phyloP scores from a whole-genome alignment of 2,329 filamentous ascomycete genomes.

The Phialophora tarda region DNA sequence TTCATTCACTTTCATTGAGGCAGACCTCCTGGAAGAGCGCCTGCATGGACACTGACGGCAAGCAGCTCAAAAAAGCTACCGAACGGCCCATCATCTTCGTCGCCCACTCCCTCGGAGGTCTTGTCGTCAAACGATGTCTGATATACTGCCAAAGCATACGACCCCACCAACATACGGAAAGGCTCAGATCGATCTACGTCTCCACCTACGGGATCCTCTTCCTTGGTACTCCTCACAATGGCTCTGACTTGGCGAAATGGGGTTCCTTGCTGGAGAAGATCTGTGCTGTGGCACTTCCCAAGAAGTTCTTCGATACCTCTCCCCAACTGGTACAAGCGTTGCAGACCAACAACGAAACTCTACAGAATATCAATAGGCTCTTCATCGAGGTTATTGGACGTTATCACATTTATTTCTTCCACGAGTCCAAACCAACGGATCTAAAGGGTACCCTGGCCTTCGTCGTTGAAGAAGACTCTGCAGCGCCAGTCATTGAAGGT shows the following conservation, averaged over 20 bases:
- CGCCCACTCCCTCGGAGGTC: constrained; percentile 74
- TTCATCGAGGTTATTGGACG: constrained; percentile 74
- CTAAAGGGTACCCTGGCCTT: constrained; percentile 66
- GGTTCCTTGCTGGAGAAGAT: constrained; percentile 71
- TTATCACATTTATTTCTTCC: constrained; percentile 76
- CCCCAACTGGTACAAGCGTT: constrained; percentile 71
- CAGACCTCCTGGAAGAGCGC: neutral
- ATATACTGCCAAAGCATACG: constrained; percentile 69
- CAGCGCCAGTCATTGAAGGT: constrained; percentile 70
- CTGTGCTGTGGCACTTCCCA: constrained; percentile 68
- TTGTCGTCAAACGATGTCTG: constrained; percentile 72
- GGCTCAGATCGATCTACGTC: constrained; percentile 71
- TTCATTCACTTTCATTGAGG: neutral
- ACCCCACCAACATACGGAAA: constrained; percentile 62
- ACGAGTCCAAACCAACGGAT: constrained; percentile 75
- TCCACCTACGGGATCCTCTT: constrained; percentile 79
- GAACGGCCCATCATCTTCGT: constrained; percentile 76
- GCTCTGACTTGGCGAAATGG: constrained; percentile 72
- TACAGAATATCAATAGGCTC: constrained; percentile 74
- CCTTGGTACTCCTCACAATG: constrained; percentile 76
- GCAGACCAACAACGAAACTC: constrained; percentile 73
- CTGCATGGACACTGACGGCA: constrained; percentile 10
- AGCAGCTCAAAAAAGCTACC: constrained; percentile 53
- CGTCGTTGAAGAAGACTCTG: constrained; percentile 73
- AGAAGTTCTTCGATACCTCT: constrained; percentile 70